Conservation (phyloP, 768 basidiomycete species). For the Russula foetens region DNA sequence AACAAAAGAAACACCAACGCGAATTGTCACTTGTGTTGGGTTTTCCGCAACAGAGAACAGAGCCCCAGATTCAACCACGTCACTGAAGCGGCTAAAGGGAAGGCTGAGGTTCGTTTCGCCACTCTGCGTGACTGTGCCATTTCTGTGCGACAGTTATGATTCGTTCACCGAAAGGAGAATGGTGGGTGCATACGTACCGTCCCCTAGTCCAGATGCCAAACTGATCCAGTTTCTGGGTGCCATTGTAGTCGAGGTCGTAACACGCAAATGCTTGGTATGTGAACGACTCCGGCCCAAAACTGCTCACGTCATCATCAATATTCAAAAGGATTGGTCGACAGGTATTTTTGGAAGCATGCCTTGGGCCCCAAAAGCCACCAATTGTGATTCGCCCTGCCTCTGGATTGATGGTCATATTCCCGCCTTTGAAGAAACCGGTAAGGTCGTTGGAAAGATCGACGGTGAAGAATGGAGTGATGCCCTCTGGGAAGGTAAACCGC, state of each 20-base stretch:
- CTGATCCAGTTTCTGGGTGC: conserved; percentile 53
- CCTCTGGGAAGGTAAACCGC: conserved; percentile 58
- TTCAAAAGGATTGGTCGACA: neutral
- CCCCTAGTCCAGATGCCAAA: conserved; percentile 65
- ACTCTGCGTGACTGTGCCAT: conserved; percentile 56
- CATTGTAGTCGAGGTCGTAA: conserved; percentile 50
- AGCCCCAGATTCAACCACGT: conserved; percentile 58
- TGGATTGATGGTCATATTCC: conserved; percentile 51
- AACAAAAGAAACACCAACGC: conserved; percentile 60
- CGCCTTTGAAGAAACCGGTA: conserved; percentile 54
- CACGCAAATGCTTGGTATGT: conserved; percentile 63
- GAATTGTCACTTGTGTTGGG: conserved; percentile 44
- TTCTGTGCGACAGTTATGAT: conserved; percentile 24
- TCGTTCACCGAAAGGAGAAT: neutral
- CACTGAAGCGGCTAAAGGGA: conserved; percentile 50
- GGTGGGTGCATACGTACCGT: conserved; percentile 41
- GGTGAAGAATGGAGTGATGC: conserved; percentile 54
- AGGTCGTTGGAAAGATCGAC: conserved; percentile 61
- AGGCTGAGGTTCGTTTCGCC: conserved; percentile 55
- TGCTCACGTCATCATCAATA: conserved; percentile 20
- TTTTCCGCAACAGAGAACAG: conserved; percentile 50
- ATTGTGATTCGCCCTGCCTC: conserved; percentile 51
- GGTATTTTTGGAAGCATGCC: conserved; percentile 28
- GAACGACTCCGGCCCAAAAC: conserved; percentile 52
- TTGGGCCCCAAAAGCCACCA: conserved; percentile 53